Percentiles rank a stretch among this genome's conserved stretches.
Evolutionary conservation across 2,329 filamentous ascomycete species (phyloP).

Genomic region (Trichoderma breve): DNA sequence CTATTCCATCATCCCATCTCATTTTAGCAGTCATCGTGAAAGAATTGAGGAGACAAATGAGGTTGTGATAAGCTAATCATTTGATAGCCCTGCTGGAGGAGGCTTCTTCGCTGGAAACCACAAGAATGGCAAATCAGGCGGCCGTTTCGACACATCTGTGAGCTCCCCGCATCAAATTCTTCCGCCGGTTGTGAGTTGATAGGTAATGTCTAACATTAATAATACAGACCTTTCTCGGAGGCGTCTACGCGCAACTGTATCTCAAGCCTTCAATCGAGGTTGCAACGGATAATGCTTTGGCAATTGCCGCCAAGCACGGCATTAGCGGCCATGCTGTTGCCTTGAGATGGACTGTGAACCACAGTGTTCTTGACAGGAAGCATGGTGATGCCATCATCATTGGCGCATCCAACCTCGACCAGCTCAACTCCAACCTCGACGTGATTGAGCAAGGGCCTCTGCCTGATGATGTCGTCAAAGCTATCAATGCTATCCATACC

Average conservation of each 20-base stretch:
- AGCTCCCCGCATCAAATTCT: neutral
- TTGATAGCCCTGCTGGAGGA: neutral
- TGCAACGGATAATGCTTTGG: neutral
- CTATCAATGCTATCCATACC: neutral
- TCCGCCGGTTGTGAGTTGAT: neutral
- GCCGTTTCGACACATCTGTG: conserved; percentile 10
- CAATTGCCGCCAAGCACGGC: neutral
- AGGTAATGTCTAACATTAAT: neutral
- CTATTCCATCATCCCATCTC: neutral
- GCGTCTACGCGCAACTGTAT: neutral
- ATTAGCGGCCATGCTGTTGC: conserved; percentile 53
- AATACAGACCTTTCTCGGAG: neutral
- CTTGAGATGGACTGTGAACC: conserved; percentile 59
- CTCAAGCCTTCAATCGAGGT: conserved; percentile 4
- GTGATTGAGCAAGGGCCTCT: conserved; percentile 60
- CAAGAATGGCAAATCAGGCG: neutral
- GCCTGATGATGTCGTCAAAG: conserved; percentile 59
- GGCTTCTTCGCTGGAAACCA: conserved; percentile 15
- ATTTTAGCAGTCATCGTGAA: no score
- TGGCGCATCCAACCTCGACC: conserved; percentile 47
- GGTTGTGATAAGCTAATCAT: neutral
- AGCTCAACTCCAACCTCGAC: conserved; percentile 50
- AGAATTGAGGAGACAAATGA: neutral
- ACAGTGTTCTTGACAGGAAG: conserved; percentile 50
- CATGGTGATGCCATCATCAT: conserved; percentile 49